phyloP scores from a whole-genome alignment of 371 early-diverging fungal genomes.

The Mucor velutinosus region DNA sequence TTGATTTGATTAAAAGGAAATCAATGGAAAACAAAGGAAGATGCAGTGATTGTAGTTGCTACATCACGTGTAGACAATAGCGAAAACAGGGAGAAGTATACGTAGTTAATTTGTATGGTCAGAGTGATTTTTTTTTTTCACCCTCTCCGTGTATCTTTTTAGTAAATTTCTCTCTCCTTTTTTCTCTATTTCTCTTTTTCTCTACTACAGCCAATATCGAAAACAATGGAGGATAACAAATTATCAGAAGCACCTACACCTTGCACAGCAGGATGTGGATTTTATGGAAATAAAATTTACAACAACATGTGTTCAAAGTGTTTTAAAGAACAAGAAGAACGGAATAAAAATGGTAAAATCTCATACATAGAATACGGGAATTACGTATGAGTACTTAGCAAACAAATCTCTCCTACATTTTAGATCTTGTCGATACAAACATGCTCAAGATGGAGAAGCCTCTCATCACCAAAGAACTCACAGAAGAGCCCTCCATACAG shows the following conservation, averaged over 20 bases:
- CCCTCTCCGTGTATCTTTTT: background rate
- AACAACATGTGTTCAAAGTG: slow-evolving; percentile 86
- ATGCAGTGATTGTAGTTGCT: background rate
- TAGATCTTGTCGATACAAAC: slow-evolving; percentile 1
- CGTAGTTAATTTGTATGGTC: background rate
- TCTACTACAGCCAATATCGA: background rate
- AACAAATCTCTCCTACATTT: background rate
- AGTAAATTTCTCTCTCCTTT: slow-evolving; percentile 9
- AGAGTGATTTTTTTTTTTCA: background rate
- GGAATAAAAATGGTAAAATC: slow-evolving; percentile 20
- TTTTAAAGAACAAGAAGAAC: slow-evolving; percentile 54
- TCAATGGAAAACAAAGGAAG: background rate
- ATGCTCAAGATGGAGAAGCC: slow-evolving; percentile 12
- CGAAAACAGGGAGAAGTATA: background rate
- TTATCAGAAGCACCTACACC: slow-evolving; percentile 47
- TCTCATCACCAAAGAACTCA: slow-evolving; percentile 5
- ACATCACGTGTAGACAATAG: background rate
- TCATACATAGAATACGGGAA: background rate
- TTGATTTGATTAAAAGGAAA: background rate
- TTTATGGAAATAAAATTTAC: slow-evolving; percentile 65
- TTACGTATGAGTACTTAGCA: background rate
- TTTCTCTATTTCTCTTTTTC: slow-evolving; percentile 5
- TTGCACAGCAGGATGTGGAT: slow-evolving; percentile 71
- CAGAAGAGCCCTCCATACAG: slow-evolving; percentile 9
- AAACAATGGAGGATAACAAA: slow-evolving; percentile 64